phyloP scores from a whole-genome alignment of 176 grass and related monocot species.

The Rhynchospora pubera region DNA sequence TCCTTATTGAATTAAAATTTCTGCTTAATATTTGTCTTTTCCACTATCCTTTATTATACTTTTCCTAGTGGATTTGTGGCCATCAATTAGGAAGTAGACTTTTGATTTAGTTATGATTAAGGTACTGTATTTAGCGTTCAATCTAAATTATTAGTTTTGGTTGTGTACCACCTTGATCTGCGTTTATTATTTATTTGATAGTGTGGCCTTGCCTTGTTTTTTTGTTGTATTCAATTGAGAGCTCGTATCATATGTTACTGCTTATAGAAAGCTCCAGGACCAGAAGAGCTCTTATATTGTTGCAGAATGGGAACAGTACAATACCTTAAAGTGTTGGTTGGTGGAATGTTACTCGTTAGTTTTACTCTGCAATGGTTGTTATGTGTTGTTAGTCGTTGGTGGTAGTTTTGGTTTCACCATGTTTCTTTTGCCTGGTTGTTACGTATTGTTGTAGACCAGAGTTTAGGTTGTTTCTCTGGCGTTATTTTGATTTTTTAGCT shows the following conservation, averaged over 20 bases:
- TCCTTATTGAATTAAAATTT: not conserved
- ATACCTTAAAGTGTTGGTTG: not conserved
- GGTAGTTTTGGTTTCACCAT: no score
- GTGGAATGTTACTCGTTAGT: not conserved
- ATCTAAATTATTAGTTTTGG: not conserved
- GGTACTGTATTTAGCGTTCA: not conserved
- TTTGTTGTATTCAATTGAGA: not conserved
- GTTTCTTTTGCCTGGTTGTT: no score
- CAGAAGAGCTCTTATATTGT: no score
- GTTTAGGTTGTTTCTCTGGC: no score
- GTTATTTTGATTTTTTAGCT: no score
- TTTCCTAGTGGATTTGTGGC: not conserved
- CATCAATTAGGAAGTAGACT: not conserved
- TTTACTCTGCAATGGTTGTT: not conserved
- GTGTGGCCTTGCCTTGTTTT: not conserved
- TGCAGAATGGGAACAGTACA: no score
- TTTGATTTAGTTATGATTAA: conserved; percentile 4
- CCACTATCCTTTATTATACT: not conserved
- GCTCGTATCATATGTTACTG: no score
- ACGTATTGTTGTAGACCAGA: no score
- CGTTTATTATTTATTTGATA: not conserved
- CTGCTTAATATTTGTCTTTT: not conserved
- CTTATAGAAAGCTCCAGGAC: no score
- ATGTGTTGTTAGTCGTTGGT: no score
- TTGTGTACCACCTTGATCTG: not conserved